phyloP scores from a whole-genome alignment of 1,284 basidiomycete genomes.

The Omphalotus olearius region DNA sequence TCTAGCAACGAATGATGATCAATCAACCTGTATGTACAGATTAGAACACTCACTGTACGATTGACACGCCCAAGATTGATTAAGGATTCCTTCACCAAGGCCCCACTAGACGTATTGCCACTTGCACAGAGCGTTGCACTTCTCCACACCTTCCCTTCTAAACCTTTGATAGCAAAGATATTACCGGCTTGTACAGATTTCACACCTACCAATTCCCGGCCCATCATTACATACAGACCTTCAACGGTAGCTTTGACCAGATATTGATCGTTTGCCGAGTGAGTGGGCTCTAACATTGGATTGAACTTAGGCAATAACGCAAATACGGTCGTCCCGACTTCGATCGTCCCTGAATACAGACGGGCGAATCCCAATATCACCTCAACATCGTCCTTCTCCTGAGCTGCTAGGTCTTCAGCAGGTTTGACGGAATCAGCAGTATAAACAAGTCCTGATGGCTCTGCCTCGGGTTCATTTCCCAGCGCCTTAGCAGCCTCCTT shows the following conservation, averaged over 20 bases:
- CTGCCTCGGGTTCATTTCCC: constrained; percentile 8
- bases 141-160: constrained; percentile 88
- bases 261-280: constrained; percentile 59
- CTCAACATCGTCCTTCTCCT: constrained; percentile 38
- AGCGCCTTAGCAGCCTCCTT: constrained; percentile 21
- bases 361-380: constrained; percentile 89
- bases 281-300: constrained; percentile 51
- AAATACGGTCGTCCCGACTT: constrained; percentile 60
- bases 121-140: constrained; percentile 85
- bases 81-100: constrained; percentile 44
- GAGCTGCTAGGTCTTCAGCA: neutral
- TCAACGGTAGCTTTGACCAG: constrained; percentile 63
- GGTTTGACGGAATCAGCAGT: constrained; percentile 3
- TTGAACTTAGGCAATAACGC: constrained; percentile 92
- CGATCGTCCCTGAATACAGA: constrained; percentile 87
- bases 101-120: constrained; percentile 21
- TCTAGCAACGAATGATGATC: constrained; percentile 35
- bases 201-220: constrained; percentile 85
- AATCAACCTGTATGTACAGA: neutral
- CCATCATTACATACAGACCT: constrained; percentile 97
- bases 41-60: constrained; percentile 51
- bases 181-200: constrained; percentile 90
- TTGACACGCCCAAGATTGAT: constrained; percentile 83
- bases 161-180: constrained; percentile 89
- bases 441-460: constrained; percentile 16